A percentile compares a stretch with the other conserved stretches of the same genome.
Evolutionary conservation across 2,329 filamentous ascomycete genomes (phyloP).

Genomic region (Ampelomyces quisqualis): DNA sequence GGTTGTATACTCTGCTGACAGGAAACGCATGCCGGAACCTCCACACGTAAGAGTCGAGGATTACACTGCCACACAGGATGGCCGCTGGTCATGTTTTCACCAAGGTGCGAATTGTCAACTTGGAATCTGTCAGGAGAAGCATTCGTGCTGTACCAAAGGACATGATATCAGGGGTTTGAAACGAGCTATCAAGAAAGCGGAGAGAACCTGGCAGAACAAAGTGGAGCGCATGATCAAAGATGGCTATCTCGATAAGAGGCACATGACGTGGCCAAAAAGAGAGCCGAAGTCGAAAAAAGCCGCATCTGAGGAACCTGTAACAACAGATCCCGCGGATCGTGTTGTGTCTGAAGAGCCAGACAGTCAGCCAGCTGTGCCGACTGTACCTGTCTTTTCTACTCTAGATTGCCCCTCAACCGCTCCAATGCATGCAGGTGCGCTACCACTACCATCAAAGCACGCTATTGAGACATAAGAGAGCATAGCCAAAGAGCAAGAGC

Average conservation of each 20-base stretch:
- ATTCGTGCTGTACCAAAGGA: not conserved
- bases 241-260: not conserved
- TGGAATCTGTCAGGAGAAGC: not conserved
- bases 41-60: not conserved
- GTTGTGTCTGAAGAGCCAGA: no score
- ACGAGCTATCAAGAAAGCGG: not conserved
- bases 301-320: no score
- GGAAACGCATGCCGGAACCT: not conserved
- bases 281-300: no score
- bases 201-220: not conserved
- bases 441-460: no score
- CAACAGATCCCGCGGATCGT: no score
- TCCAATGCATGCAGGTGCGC: no score
- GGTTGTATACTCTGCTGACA: no score
- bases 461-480: no score
- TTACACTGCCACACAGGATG: not conserved
- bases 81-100: conserved; percentile 1
- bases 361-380: no score
- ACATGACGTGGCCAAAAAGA: not conserved
- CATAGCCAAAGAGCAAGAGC: no score
- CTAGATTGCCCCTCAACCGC: no score
- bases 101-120: not conserved
- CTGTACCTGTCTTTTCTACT: no score
- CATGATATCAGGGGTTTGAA: not conserved
- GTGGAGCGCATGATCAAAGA: not conserved